A percentile compares a stretch with the other conserved stretches of the same genome.
phyloP scores from a whole-genome alignment of 176 grass and related monocot species.

The Alopecurus myosuroides region DNA sequence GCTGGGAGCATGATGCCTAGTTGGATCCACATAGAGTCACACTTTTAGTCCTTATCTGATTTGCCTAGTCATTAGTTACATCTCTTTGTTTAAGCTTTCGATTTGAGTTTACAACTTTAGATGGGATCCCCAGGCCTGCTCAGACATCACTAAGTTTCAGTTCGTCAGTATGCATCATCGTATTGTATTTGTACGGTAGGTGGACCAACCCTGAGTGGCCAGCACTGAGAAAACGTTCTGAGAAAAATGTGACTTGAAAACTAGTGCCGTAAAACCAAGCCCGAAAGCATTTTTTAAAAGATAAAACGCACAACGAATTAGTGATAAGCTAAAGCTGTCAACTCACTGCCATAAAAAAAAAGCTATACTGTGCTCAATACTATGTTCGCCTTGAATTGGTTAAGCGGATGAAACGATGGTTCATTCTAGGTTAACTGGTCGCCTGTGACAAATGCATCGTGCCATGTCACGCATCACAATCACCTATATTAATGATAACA shows the following conservation, averaged over 20 bases:
- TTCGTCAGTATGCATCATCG: neutral
- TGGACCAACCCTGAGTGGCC: neutral
- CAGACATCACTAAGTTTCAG: conserved; percentile 29
- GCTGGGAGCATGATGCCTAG: conserved; percentile 16
- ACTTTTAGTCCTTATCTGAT: conserved; percentile 27
- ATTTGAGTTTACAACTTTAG: conserved; percentile 16
- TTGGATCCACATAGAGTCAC: conserved; percentile 34
- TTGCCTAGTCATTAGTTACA: neutral
- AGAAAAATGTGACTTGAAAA: neutral
- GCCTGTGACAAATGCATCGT: neutral
- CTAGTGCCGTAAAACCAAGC: neutral
- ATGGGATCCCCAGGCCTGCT: conserved; percentile 13
- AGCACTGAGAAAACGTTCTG: neutral
- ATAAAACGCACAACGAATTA: neutral
- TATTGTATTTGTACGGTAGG: neutral
- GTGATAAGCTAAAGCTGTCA: neutral
- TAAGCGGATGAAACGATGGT: neutral
- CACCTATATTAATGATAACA: neutral
- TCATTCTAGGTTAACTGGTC: neutral
- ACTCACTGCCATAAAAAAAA: neutral
- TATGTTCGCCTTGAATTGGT: neutral
- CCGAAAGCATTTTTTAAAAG: neutral
- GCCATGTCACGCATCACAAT: neutral
- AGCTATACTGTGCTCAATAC: neutral
- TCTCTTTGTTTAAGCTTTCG: conserved; percentile 19